Evolutionary conservation across 805 yeast genomes (phyloP), one percentile per base, ranked within the genome.

Genomic region (Ogataea allantospora): DNA sequence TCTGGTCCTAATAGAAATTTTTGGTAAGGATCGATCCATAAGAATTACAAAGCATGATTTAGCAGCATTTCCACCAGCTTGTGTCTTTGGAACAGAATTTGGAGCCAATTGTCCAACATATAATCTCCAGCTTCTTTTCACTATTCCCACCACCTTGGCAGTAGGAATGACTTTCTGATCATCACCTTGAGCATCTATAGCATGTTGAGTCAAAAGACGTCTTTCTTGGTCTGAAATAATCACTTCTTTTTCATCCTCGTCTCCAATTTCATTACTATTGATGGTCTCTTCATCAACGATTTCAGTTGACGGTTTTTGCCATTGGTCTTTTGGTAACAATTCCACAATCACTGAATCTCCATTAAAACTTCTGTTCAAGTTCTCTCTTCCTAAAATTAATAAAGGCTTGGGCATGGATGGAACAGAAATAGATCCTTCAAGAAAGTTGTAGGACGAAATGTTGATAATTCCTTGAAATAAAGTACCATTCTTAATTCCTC

Each of bases 101-200:
- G 88, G 83, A 2, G 91, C 82, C 45, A 93, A 72, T 60, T 89
- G 96, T 10, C 99, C 99, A 25, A 93, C 99, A 56, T 89, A 93
- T 48, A 81, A 80, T 60, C 99, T 77, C 99, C 99, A 93, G 44
- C 91, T 86, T 63, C 99, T 76, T 64, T 87, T 83, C 27, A 80
- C 68, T 17, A 93, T 75, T 19, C 95, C 95, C 9, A 93, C 97
- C 23, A 93, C 84, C 49, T 78, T 77, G 2, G 95, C 98, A 0
- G 99, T 91, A n/a, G 98, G 99, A 55, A 84, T 88, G 15, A 82
- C 60, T 33, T 58, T 59, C 8, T 64, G 59, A 15, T 60, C 62
- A 12, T 66, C 73, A 2, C 63, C 51, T 23, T 80, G 84, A 2
- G 81, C 83, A 30, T 62, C 60, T 21, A 77, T 68, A 0, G 96